Evolutionary conservation across 495 filamentous ascomycete genomes (phyloP).

Genomic region (Pyronema omphalodes): DNA sequence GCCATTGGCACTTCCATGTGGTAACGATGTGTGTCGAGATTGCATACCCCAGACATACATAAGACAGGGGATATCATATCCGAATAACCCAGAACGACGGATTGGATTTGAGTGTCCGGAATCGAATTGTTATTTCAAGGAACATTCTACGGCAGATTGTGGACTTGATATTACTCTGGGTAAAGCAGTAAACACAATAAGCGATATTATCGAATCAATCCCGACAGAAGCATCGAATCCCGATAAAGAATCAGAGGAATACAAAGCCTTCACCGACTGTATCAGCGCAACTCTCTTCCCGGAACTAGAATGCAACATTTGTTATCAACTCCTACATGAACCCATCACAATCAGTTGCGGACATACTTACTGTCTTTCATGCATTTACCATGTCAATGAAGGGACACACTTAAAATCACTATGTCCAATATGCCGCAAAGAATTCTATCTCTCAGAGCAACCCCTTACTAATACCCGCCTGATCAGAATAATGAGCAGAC

Average conservation of each 20-base stretch:
- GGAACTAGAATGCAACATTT: conserved; percentile 77
- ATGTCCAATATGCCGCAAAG: conserved; percentile 62
- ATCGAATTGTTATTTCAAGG: conserved; percentile 36
- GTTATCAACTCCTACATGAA: conserved; percentile 59
- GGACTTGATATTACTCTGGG: conserved; percentile 52
- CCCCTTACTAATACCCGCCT: too few relatives aligned
- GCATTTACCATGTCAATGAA: conserved; percentile 28
- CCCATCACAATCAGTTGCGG: conserved; percentile 72
- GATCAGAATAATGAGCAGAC: too few relatives aligned
- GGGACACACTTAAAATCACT: conserved; percentile 16
- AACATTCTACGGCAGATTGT: conserved; percentile 63
- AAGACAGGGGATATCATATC: conserved; percentile 56
- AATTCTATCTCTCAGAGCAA: conserved; percentile 37
- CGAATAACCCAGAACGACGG: conserved; percentile 40
- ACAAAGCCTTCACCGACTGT: too few relatives aligned
- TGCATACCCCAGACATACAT: conserved; percentile 50
- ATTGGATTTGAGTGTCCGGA: conserved; percentile 59
- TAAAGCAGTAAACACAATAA: conserved; percentile 10
- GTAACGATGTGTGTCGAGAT: conserved; percentile 51
- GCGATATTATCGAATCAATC: too few relatives aligned
- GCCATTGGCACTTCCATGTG: conserved; percentile 68
- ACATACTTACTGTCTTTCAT: conserved; percentile 73
- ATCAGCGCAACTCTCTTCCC: conserved; percentile 8
- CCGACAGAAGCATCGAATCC: too few relatives aligned
- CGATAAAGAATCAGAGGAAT: too few relatives aligned